Evolutionary conservation across 306 rosid species (phyloP), one percentile per base, ranked within the genome.

Genomic region (Dryas drummondii): DNA sequence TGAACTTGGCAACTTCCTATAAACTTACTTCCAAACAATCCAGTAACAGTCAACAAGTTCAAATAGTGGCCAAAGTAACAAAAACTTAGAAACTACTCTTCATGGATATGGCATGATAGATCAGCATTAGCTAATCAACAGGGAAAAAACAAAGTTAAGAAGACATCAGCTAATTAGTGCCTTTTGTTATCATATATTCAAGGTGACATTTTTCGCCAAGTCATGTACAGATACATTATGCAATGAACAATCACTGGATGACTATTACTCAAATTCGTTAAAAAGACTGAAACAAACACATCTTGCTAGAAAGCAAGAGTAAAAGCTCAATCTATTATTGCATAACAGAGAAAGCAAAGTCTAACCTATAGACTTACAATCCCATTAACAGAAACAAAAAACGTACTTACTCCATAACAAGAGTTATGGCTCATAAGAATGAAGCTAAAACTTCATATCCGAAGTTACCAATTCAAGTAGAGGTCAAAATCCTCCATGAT

Each of bases 301-400:
- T 58, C 76, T 27, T 47, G 56, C 68, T 58, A 72, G 67, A 62
- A 63, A 55, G 66, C 76, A 71, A 71, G 75, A 55, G 47, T 53
- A 41, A 5, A 40, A 17, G 64, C 64, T 59, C 22, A 7, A 61
- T 22, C 26, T 9, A 7, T 56, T 60, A 56, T 55, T 56, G 51
- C 53, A 46, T 37, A 58, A 22, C 76, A 56, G 65, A 44, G 54
- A 44, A 71, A 44, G 47, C 68, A 0, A 14, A 42, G 14, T 16
- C 69, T 42, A 16, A 16, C 15, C 54, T 5, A 71, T 1, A 66
- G 46, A 47, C 46, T 58, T 19, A 45, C 54, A 46, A 26, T 45
- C 32, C 44, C 57, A 58, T 58, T 48, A 47, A 45, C 32, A 27
- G 15, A 27, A 9, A 47, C 32, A 46, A 46, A 72, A 5, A 22